Base-by-base conservation (phyloP, 2,329 filamentous ascomycete genomes). In the Ilyonectria mors-panacis region DNA sequence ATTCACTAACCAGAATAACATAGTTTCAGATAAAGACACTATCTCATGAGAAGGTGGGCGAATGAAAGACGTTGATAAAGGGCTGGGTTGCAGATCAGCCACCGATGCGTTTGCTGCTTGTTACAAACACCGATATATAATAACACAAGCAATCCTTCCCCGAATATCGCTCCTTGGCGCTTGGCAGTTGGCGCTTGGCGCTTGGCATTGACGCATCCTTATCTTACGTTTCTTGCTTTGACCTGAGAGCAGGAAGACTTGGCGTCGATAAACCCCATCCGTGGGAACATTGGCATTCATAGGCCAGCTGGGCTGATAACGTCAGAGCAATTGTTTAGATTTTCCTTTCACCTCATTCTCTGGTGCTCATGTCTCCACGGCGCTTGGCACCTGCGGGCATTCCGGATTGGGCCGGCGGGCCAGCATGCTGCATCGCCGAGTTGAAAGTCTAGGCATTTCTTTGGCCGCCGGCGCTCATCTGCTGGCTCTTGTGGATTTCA, bases 141-240 rank as follows among this genome's bases (percentile, higher is more conserved):
- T 21, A 39, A 39, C 13, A 53, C 50, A 53, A 53, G n/a, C 30
- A 37, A 35, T 37, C 50, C 50, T 35, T 21, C 30, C n/a, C n/a
- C 30, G 10, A 53, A 8, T 5, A 23, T 23, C 17, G 50, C 30
- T 35, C 48, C 50, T 53, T 53, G 50, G 50, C 30, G 19, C 50
- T 35, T 53, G 30, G n/a, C 30, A 53, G 17, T 42, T 21, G 28
- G 30, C 30, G 19, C 50, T 53, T 53, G 50, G 30, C 30, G 35
- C 50, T 53, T 35, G 50, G 50, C 30, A 53, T 15, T 13, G n/a
- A 35, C 30, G 19, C 30, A 8, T 53, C 30, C 50, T 35, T 35
- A 53, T 53, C 50, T 53, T 53, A 53, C 50, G 50, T 53, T 53
- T 35, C n/a, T 6, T 53, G 12, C 35, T 21, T 35, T n/a, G n/a